These are phyloP conservation scores for Termitomyces sp. DNA, from an alignment of 768 basidiomycete genomes.

Conservation along the genomic window DNA sequence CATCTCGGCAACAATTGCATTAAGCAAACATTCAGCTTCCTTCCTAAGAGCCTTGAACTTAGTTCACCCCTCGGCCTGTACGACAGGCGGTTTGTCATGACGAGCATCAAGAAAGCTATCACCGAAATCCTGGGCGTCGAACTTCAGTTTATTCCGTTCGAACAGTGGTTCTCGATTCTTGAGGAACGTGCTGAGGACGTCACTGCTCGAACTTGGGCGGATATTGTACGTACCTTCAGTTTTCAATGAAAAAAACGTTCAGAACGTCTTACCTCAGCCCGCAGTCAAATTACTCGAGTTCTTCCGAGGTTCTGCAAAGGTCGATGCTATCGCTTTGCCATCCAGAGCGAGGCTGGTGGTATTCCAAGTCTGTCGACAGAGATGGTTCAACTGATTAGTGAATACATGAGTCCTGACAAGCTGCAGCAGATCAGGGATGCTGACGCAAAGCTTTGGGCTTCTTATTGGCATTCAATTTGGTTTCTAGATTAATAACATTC, in stretches of 20 bases:
- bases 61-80: no score
- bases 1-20: no score
- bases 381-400: neutral
- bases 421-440: no score
- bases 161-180: constrained; percentile 14
- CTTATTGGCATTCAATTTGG: no score
- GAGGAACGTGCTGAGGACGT: constrained; percentile 6
- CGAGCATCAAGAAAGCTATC: neutral
- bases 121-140: neutral
- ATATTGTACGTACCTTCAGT: neutral
- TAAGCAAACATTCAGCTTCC: no score
- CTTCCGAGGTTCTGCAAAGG: neutral
- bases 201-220: neutral
- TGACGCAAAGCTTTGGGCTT: no score
- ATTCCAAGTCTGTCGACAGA: neutral
- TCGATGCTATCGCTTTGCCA: neutral
- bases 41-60: no score
- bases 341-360: constrained; percentile 3
- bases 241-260: neutral
- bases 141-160: constrained; percentile 4
- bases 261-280: constrained; percentile 16
- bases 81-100: neutral
- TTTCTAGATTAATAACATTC: no score
- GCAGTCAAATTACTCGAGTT: constrained; percentile 27
- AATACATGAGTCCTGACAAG: no score